A percentile compares a stretch with the other conserved stretches of the same genome.
These are phyloP conservation scores for Aspergillus ruber DNA, from an alignment of 2,329 filamentous ascomycete species.

Conservation along the genomic window DNA sequence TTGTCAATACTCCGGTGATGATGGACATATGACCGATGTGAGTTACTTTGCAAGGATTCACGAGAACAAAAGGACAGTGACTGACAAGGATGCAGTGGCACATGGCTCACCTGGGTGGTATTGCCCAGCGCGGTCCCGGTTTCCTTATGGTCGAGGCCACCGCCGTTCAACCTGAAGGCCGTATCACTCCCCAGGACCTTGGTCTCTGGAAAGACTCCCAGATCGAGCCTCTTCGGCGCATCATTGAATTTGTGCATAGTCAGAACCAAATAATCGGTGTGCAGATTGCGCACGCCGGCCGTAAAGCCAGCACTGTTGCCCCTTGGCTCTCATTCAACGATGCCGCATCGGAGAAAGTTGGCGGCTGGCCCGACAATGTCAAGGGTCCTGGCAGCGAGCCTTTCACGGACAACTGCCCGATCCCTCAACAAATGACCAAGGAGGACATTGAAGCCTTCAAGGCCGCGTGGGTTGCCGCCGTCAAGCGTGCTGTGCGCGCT, in stretches of 20 bases:
- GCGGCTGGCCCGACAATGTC: conserved; percentile 51
- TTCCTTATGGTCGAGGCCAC: conserved; percentile 74
- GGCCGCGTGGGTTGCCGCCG: conserved; percentile 53
- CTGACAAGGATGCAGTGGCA: conserved; percentile 66
- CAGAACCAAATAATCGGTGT: conserved; percentile 72
- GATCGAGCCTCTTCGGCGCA: conserved; percentile 59
- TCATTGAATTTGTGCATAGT: conserved; percentile 72
- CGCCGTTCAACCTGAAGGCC: conserved; percentile 65
- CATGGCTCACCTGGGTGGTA: conserved; percentile 73
- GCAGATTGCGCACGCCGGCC: conserved; percentile 74
- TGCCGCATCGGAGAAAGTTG: conserved; percentile 44
- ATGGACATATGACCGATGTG: background rate
- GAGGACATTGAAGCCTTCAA: conserved; percentile 63
- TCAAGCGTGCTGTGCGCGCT: conserved; percentile 56
- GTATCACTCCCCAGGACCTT: conserved; percentile 61
- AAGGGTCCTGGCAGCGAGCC: conserved; percentile 54
- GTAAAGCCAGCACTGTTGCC: conserved; percentile 54
- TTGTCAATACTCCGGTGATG: conserved; percentile 56
- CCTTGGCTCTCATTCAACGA: conserved; percentile 37
- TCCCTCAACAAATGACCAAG: conserved; percentile 61
- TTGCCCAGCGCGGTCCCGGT: conserved; percentile 67
- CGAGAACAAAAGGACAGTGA: background rate
- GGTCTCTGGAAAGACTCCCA: conserved; percentile 80
- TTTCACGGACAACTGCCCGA: conserved; percentile 56
- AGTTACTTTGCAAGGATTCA: background rate